Evolutionary conservation across 805 yeast genomes (phyloP).

Genomic region (Suhomyces prunicola): DNA sequence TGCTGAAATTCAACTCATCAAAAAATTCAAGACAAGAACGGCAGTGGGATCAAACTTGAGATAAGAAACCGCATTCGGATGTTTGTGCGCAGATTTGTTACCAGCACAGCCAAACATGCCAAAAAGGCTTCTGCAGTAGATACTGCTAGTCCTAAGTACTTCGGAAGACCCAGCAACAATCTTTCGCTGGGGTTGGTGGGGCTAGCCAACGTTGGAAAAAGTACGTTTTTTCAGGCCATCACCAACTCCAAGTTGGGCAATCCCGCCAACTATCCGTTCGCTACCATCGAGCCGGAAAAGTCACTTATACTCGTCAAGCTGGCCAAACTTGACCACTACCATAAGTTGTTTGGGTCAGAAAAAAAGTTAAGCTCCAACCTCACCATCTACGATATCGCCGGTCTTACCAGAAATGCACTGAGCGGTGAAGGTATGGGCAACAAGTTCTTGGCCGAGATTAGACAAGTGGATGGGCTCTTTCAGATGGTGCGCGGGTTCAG

Average conservation of each 20-base stretch:
- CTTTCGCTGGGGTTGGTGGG: constrained; percentile 45
- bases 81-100: constrained; percentile 1
- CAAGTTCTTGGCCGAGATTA: constrained; percentile 63
- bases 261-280: constrained; percentile 60
- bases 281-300: constrained; percentile 73
- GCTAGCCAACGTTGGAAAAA: constrained; percentile 59
- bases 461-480: constrained; percentile 69
- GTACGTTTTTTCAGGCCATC: constrained; percentile 50
- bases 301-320: constrained; percentile 18
- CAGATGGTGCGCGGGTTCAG: constrained; percentile 66
- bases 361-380: constrained; percentile 53
- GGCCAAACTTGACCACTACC: constrained; percentile 45
- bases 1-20: not conserved
- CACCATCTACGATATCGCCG: constrained; percentile 60
- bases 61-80: not conserved
- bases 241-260: constrained; percentile 57
- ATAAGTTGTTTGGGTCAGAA: constrained; percentile 46
- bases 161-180: constrained; percentile 38
- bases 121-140: constrained; percentile 3
- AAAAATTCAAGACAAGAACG: not conserved
- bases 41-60: not conserved
- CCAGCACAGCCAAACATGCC: not conserved
- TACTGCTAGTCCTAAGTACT: constrained; percentile 7
- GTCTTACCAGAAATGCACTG: constrained; percentile 55
- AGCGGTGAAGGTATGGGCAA: constrained; percentile 75